Evolutionary conservation across 345 rosid species (phyloP).

Genomic region (Combretum micranthum): DNA sequence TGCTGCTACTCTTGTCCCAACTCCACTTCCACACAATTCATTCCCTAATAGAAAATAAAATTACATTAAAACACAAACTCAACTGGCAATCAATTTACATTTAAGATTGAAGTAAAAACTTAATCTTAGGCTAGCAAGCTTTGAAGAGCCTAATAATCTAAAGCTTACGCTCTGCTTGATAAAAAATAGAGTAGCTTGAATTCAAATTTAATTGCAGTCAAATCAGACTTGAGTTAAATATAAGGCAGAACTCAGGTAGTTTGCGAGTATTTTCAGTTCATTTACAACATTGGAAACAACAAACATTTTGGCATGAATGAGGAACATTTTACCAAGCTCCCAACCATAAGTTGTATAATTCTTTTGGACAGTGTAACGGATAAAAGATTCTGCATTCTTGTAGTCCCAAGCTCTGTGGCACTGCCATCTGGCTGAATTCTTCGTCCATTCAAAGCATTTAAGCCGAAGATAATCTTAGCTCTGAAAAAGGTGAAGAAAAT

Average conservation of each 20-base stretch:
- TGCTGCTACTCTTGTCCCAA: conserved; percentile 69
- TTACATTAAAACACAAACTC: too few species aligned
- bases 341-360: conserved; percentile 52
- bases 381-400: conserved; percentile 66
- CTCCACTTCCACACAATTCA: conserved; percentile 75
- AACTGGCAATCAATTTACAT: neutral
- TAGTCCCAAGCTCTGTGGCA: conserved; percentile 64
- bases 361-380: conserved; percentile 44
- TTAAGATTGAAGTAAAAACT: neutral
- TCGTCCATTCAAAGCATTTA: conserved; percentile 66
- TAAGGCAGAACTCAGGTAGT: too few species aligned
- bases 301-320: too few species aligned
- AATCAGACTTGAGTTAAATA: too few species aligned
- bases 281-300: too few species aligned
- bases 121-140: neutral
- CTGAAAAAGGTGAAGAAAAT: conserved; percentile 24
- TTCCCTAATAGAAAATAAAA: conserved; percentile 43
- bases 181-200: too few species aligned
- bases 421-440: conserved; percentile 30
- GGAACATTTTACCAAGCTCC: conserved; percentile 66
- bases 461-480: conserved; percentile 63
- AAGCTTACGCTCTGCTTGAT: too few species aligned
- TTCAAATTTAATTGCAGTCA: too few species aligned
- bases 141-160: too few species aligned
- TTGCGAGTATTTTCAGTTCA: too few species aligned